These are phyloP conservation scores for Candida namnaoensis DNA, from an alignment of 805 yeast genomes.

Conservation along the genomic window DNA sequence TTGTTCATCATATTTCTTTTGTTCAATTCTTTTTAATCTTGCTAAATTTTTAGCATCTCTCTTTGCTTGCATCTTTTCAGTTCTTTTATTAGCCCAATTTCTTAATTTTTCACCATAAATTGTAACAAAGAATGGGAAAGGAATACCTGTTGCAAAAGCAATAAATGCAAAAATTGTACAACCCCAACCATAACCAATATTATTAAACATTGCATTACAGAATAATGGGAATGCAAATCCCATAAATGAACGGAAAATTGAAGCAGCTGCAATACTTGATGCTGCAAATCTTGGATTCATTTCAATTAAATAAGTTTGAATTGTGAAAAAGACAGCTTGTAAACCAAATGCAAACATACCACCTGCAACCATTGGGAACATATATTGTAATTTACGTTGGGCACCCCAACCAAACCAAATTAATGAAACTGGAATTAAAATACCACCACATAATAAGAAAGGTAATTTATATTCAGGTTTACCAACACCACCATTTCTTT, in stretches of 20 bases:
- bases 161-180: conserved; percentile 53
- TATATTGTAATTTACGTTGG: conserved; percentile 44
- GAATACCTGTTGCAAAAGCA: conserved; percentile 52
- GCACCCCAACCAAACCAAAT: conserved; percentile 73
- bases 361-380: conserved; percentile 56
- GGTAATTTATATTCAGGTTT: conserved; percentile 59
- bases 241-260: conserved; percentile 55
- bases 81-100: conserved; percentile 44
- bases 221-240: conserved; percentile 68
- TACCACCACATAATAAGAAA: conserved; percentile 37
- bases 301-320: conserved; percentile 62
- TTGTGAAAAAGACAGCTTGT: conserved; percentile 58
- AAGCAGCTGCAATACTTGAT: conserved; percentile 60
- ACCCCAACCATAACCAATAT: conserved; percentile 65
- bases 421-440: conserved; percentile 49
- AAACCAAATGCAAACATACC: conserved; percentile 50
- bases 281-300: conserved; percentile 64
- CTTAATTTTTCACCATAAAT: conserved; percentile 50
- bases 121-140: conserved; percentile 53
- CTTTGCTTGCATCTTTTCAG: conserved; percentile 36
- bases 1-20: neutral
- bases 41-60: conserved; percentile 34
- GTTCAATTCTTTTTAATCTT: conserved; percentile 19
- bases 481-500: conserved; percentile 39
- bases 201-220: conserved; percentile 47